A percentile compares a stretch with the other conserved stretches of the same genome.
These are phyloP conservation scores for Strigomonas galati DNA, from an alignment of 208 protist genomes.

Conservation along the genomic window DNA sequence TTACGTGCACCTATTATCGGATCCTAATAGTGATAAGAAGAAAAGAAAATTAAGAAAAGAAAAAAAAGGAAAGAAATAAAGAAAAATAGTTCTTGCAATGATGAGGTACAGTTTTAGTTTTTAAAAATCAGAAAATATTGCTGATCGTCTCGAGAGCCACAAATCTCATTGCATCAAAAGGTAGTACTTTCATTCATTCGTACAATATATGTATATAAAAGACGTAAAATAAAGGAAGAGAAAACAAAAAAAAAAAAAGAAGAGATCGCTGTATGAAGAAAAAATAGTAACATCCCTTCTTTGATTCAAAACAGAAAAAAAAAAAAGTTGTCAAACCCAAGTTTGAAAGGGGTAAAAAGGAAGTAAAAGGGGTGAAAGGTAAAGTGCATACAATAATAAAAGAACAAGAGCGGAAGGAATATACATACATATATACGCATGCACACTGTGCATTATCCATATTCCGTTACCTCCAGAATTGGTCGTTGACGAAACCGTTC, in stretches of 20 bases:
- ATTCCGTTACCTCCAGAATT: not conserved
- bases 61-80: conserved; percentile 6
- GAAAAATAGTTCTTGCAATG: not conserved
- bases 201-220: too few relatives aligned
- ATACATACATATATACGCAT: not conserved
- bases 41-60: conserved; percentile 9
- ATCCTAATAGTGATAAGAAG: conserved; percentile 4
- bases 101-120: not conserved
- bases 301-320: not conserved
- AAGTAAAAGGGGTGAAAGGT: too few relatives aligned
- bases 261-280: not conserved
- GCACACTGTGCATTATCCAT: not conserved
- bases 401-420: not conserved
- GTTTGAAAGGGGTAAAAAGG: too few relatives aligned
- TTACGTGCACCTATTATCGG: too few relatives aligned
- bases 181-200: too few relatives aligned
- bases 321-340: not conserved
- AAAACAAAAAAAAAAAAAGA: not conserved
- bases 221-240: conserved; percentile 3
- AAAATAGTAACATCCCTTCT: not conserved
- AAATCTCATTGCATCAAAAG: too few relatives aligned
- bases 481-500: not conserved
- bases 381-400: not conserved
- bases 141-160: too few relatives aligned
- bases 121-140: too few relatives aligned